These are phyloP conservation scores for Fusarium nisikadoi DNA, from an alignment of 2,329 filamentous ascomycete species.

Conservation along the genomic window DNA sequence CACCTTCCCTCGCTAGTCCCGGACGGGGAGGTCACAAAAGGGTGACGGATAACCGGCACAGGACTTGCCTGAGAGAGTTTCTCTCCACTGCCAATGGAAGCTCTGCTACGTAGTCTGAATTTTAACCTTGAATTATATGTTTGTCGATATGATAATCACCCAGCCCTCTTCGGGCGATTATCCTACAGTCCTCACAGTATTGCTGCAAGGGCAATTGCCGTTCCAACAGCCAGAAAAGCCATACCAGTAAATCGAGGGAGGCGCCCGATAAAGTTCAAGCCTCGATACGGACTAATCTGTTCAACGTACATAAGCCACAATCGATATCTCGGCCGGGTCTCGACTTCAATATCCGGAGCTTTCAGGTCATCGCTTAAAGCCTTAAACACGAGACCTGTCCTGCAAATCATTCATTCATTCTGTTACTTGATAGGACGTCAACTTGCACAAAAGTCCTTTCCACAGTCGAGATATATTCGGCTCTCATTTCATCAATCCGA, in stretches of 20 bases:
- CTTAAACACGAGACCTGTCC: conserved; percentile 17
- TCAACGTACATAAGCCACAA: conserved; percentile 33
- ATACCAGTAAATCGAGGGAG: conserved; percentile 8
- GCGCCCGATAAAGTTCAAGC: conserved; percentile 25
- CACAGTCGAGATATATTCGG: not conserved
- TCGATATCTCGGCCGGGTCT: conserved; percentile 36
- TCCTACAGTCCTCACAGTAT: not conserved
- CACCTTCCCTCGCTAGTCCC: conserved; percentile 37
- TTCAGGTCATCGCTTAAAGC: conserved; percentile 3
- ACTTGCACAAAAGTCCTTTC: conserved; percentile 24
- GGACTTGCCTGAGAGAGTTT: not conserved
- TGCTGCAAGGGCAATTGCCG: conserved; percentile 7
- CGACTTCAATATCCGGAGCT: conserved; percentile 30
- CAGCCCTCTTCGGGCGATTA: not conserved
- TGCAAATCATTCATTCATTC: conserved; percentile 34
- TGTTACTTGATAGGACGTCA: not conserved
- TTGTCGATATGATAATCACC: conserved; percentile 1
- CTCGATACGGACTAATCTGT: not conserved
- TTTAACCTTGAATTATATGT: conserved; percentile 16
- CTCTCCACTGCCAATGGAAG: conserved; percentile 17
- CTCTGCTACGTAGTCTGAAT: not conserved
- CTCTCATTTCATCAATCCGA: conserved; percentile 17
- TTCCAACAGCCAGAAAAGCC: not conserved
- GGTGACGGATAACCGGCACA: conserved; percentile 3
- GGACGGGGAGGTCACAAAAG: conserved; percentile 38